phyloP scores from a whole-genome alignment of 495 filamentous ascomycete species.

The Penicillium salamii region DNA sequence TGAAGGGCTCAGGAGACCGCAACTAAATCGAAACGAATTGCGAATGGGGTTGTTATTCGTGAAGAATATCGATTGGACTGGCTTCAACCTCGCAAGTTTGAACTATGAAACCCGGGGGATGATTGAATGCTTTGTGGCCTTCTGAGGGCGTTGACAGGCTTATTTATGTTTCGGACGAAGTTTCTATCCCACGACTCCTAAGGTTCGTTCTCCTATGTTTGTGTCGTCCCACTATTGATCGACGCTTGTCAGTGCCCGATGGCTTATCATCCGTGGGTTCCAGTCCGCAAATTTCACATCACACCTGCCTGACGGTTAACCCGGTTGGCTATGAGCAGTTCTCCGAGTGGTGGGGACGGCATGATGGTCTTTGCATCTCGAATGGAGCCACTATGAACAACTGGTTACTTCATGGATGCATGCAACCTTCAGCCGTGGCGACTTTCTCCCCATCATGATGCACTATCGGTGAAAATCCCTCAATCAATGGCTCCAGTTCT shows the following conservation, averaged over 20 bases:
- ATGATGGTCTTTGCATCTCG: conserved; percentile 35
- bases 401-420: conserved; percentile 43
- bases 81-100: conserved; percentile 15
- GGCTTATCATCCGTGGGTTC: conserved; percentile 38
- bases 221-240: conserved; percentile 35
- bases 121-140: conserved; percentile 28
- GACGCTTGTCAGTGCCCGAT: conserved; percentile 34
- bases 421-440: conserved; percentile 41
- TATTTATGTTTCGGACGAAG: conserved; percentile 48
- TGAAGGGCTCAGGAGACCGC: conserved; percentile 4
- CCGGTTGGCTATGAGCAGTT: conserved; percentile 37
- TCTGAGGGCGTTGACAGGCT: conserved; percentile 29
- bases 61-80: conserved; percentile 24
- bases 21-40: conserved; percentile 30
- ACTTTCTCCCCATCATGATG: conserved; percentile 27
- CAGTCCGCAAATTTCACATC: conserved; percentile 31
- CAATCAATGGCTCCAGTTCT: conserved; percentile 30
- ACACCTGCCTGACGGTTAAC: conserved; percentile 27
- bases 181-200: conserved; percentile 26
- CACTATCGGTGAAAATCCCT: conserved; percentile 42
- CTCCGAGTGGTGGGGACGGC: conserved; percentile 36
- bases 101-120: conserved; percentile 35
- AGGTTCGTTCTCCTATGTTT: conserved; percentile 19
- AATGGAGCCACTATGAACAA: conserved; percentile 33
- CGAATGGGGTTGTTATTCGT: conserved; percentile 17